Conservation (phyloP, 1,284 basidiomycete species). For the Irpex sp. region DNA sequence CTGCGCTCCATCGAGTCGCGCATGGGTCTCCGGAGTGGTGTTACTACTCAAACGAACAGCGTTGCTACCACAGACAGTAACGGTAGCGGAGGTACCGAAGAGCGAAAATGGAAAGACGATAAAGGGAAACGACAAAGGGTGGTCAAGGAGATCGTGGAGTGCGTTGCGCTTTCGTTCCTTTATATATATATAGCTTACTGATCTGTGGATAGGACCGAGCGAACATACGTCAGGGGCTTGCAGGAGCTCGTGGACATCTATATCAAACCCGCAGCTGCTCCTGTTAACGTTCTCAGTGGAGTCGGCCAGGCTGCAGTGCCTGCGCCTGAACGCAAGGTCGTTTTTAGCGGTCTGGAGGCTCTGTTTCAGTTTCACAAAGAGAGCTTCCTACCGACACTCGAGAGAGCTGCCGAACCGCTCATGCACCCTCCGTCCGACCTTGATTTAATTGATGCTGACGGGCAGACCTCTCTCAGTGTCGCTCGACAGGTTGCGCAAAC, state of each 20-base stretch:
- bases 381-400: conserved; percentile 88
- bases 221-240: conserved; percentile 91
- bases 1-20: conserved; percentile 62
- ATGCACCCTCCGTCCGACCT: conserved; percentile 45
- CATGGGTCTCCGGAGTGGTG: conserved; percentile 50
- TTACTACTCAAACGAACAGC: conserved; percentile 63
- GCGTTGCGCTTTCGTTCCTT: conserved; percentile 30
- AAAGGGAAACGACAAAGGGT: conserved; percentile 76
- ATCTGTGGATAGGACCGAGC: conserved; percentile 70
- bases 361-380: conserved; percentile 90
- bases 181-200: conserved; percentile 13
- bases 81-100: conserved; percentile 54
- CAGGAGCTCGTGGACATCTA: conserved; percentile 95
- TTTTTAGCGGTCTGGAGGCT: conserved; percentile 90
- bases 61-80: conserved; percentile 71
- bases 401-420: conserved; percentile 68
- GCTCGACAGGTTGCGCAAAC: conserved; percentile 85
- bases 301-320: conserved; percentile 80
- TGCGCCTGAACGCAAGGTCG: conserved; percentile 82
- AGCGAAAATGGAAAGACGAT: conserved; percentile 87
- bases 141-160: conserved; percentile 85
- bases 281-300: conserved; percentile 65
- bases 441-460: conserved; percentile 62
- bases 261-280: conserved; percentile 79
- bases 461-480: conserved; percentile 69